phyloP scores from a whole-genome alignment of 139 green algal species.

The Coelastrella sp. region DNA sequence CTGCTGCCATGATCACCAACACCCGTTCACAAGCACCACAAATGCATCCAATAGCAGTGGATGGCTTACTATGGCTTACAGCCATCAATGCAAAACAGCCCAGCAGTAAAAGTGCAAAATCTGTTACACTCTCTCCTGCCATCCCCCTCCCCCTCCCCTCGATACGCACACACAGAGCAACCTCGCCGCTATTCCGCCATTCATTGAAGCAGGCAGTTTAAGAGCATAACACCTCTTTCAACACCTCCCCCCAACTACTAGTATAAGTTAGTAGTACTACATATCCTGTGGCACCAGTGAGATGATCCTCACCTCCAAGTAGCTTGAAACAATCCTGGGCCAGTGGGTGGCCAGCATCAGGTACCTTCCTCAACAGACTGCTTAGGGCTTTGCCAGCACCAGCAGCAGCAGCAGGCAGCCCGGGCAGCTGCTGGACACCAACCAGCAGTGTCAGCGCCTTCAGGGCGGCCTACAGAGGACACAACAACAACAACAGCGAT shows the following conservation, averaged over 20 bases:
- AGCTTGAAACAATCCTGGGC: slow-evolving; percentile 72
- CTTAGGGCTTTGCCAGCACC: slow-evolving; percentile 61
- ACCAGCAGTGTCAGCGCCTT: slow-evolving; percentile 67
- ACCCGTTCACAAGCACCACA: no score
- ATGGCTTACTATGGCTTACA: background rate
- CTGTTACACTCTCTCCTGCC: no score
- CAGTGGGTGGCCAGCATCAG: slow-evolving; percentile 67
- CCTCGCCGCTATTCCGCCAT: no score
- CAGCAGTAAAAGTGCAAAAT: no score
- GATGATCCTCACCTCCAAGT: slow-evolving; percentile 42
- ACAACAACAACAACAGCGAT: background rate
- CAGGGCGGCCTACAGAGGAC: slow-evolving; percentile 53
- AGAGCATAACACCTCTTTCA: background rate
- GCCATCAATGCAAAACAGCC: no score
- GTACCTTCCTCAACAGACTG: slow-evolving; percentile 67
- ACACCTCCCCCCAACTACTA: background rate
- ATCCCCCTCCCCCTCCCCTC: no score
- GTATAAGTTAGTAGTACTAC: background rate
- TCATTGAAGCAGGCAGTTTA: no score
- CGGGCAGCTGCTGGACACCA: slow-evolving; percentile 67
- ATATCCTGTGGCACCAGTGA: background rate
- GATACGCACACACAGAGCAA: no score
- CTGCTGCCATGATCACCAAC: no score
- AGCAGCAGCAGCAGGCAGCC: slow-evolving; percentile 49
- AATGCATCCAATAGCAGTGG: background rate